Evolutionary conservation across 495 filamentous ascomycete species (phyloP), one percentile per base, ranked within the genome.

Genomic region (Parathielavia appendiculata): DNA sequence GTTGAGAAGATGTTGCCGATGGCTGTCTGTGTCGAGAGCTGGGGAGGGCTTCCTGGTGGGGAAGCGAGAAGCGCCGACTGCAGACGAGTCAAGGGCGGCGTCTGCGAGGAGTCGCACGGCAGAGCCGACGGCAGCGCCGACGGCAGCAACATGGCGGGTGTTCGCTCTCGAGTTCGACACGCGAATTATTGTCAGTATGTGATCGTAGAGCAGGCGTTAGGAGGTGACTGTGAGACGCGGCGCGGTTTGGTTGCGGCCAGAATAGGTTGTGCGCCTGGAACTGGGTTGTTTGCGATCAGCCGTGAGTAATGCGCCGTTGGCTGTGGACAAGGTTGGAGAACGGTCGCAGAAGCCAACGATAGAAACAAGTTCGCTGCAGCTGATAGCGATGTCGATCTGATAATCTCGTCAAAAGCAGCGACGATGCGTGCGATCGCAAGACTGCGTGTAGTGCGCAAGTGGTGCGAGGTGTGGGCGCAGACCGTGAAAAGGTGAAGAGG

Each of bases 61-160:
- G 79, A 81, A 62, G 82, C 79, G 66, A 83, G 84, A 62, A 83
- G 81, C 10, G 81, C 75, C 53, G 81, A 69, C 70, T 79, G 84
- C 59, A 73, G 76, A 60, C 74, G 77, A 48, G 73, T 73, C 64
- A 71, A 68, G 50, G 62, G 72, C 54, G 73, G 68, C 57, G 56
- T 60, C 45, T 75, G 81, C 71, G 78, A 81, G 69, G 77, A 73
- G 71, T 88, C 86, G 82, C 86, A 87, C 43, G 84, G 73, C 44
- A 90, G 71, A 38, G 86, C 86, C 13, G 86, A 89, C 48, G 86
- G 86, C 61, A 89, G 83, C 51, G 86, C 86, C 13, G 86, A 89
- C 48, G 86, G 86, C 61, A 89, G 83, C 51, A 90, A 69, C 87
- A 90, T 89, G 16, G 54, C 60, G 16, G 35, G 14, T 16, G 17